phyloP scores from a whole-genome alignment of 2,329 filamentous ascomycete species.

The Rhynchosporium graminicola region DNA sequence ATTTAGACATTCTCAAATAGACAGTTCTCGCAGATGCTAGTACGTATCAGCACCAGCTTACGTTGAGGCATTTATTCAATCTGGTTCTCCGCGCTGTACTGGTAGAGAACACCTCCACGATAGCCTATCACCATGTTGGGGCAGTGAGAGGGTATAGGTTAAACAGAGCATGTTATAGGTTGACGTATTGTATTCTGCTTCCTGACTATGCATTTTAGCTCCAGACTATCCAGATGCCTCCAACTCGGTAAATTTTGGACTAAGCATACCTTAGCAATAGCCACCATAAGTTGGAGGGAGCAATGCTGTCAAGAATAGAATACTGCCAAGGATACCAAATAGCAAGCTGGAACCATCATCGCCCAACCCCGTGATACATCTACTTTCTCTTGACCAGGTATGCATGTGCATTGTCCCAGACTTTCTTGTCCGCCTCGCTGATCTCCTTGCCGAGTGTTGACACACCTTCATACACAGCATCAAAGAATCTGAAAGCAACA shows the following conservation, averaged over 20 bases:
- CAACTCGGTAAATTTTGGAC: not conserved
- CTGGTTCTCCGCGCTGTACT: too few relatives aligned
- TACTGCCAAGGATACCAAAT: slow-evolving; percentile 12
- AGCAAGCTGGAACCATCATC: slow-evolving; percentile 19
- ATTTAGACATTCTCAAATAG: too few relatives aligned
- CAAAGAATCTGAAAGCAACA: slow-evolving; percentile 58
- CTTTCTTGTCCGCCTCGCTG: slow-evolving; percentile 47
- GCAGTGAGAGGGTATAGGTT: not conserved
- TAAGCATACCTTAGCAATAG: slow-evolving; percentile 12
- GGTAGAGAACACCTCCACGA: too few relatives aligned
- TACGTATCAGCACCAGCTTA: too few relatives aligned
- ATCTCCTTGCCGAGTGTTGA: slow-evolving; percentile 55
- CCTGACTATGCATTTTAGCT: slow-evolving; percentile 9
- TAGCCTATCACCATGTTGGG: not conserved
- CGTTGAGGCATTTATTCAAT: too few relatives aligned
- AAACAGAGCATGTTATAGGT: slow-evolving; percentile 17
- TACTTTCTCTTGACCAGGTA: slow-evolving; percentile 47
- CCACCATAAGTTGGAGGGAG: not conserved
- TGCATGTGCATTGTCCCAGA: slow-evolving; percentile 57
- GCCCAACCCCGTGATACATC: slow-evolving; percentile 33
- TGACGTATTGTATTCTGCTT: slow-evolving; percentile 28
- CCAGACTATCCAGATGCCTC: slow-evolving; percentile 12
- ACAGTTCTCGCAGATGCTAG: too few relatives aligned
- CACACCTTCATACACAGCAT: slow-evolving; percentile 58
- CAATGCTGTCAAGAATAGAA: not conserved